Evolutionary conservation across 495 filamentous ascomycete genomes (phyloP), one percentile per base, ranked within the genome.

Genomic region (Chaetomium tenue): DNA sequence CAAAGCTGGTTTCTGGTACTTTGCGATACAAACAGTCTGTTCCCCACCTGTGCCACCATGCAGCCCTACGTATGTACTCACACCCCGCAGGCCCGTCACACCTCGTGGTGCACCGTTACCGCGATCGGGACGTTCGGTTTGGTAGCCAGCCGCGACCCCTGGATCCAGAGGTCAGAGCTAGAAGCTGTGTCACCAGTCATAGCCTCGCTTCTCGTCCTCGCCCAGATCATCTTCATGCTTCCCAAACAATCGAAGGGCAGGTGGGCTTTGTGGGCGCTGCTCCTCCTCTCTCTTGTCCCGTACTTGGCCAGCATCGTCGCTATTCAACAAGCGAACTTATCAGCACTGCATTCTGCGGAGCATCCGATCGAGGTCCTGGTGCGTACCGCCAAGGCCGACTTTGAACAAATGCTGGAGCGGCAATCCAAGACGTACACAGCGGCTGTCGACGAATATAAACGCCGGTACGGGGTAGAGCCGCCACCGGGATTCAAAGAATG

Each of bases 401-500:
- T 83, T 51, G 56, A 75, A 1, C 25, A 47, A 5, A 26, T 79
- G 13, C 48, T 82, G n/a, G 53, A 66, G 28, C 68, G 70, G 33
- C 83, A 86, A 63, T 86, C 84, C 5, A 72, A 74, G 26, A 77
- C 69, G 1, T 72, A 78, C 22, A 61, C 71, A 2, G 74, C 73
- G 7, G 82, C 83, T 12, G 71, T 77, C 3, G 69, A 71, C 3
- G 82, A 86, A 68, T 88, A 89, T 66, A 69, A 68, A 40, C 77
- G 80, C 8, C 77, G 85, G 20, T 84, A 87, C 63, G 66, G 72
- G 1, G 71, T 80, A 16, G 73, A 76, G 2, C 86, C 86, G n/a
- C 86, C 86, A 63, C 76, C 81, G 0, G 77, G 84, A 33, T 88
- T 88, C 61, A 78, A 86, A 57, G 69, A 78, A 60, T 92, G 89